A percentile compares a stretch with the other conserved stretches of the same genome.
phyloP scores from a whole-genome alignment of 768 basidiomycete genomes.

The Calocybe gangraenosa region DNA sequence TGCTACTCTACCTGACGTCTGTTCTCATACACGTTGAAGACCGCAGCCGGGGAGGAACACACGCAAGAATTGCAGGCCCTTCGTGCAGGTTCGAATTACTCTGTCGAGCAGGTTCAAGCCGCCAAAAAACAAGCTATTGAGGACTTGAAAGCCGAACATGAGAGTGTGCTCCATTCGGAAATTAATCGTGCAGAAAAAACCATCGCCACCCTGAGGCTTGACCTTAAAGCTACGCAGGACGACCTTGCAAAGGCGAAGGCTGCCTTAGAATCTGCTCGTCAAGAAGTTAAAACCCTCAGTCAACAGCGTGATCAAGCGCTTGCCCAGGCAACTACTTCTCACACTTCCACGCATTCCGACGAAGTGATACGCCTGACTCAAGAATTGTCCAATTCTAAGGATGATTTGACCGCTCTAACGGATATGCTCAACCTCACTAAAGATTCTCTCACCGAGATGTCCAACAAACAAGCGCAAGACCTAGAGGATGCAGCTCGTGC shows the following conservation, averaged over 20 bases:
- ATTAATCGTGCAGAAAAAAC: slow-evolving; percentile 57
- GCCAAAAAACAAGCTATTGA: slow-evolving; percentile 61
- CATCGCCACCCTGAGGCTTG: slow-evolving; percentile 55
- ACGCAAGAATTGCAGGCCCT: slow-evolving; percentile 66
- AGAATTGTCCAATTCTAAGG: slow-evolving; percentile 60
- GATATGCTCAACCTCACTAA: slow-evolving; percentile 68
- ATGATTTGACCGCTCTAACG: slow-evolving; percentile 61
- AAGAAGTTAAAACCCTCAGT: slow-evolving; percentile 54
- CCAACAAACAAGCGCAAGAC: slow-evolving; percentile 63
- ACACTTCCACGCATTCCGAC: slow-evolving; percentile 43
- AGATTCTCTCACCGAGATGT: slow-evolving; percentile 66
- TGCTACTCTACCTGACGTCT: slow-evolving; percentile 11
- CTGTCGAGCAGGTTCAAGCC: slow-evolving; percentile 64
- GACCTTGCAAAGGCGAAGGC: slow-evolving; percentile 76
- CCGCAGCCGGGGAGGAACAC: slow-evolving; percentile 68
- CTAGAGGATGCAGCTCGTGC: slow-evolving; percentile 70
- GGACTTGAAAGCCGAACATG: slow-evolving; percentile 61
- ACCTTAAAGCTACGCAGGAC: slow-evolving; percentile 82
- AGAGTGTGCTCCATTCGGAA: slow-evolving; percentile 53
- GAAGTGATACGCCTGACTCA: slow-evolving; percentile 53
- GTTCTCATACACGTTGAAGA: slow-evolving; percentile 31
- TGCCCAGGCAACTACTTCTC: slow-evolving; percentile 34
- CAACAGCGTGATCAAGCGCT: slow-evolving; percentile 64
- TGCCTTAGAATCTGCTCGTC: slow-evolving; percentile 43
- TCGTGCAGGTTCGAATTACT: slow-evolving; percentile 58